Conservation (phyloP, 2,329 filamentous ascomycete genomes). For the Malbranchea zuffiana region DNA sequence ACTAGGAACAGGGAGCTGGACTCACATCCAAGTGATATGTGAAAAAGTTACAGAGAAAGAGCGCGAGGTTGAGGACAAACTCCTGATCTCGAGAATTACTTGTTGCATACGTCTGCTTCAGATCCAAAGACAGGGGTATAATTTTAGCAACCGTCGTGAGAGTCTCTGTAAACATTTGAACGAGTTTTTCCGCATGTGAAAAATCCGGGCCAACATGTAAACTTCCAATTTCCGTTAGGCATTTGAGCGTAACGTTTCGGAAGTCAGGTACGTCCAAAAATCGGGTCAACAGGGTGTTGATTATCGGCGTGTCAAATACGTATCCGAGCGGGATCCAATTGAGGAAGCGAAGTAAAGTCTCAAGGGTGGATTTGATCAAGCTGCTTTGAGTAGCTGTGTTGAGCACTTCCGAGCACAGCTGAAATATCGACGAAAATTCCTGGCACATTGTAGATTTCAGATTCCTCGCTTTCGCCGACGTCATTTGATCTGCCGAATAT, state of each 20-base stretch:
- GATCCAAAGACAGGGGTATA: conserved; percentile 78
- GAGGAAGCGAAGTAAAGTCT: conserved; percentile 89
- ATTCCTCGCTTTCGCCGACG: conserved; percentile 91
- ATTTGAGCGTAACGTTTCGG: conserved; percentile 92
- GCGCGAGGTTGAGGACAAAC: conserved; percentile 90
- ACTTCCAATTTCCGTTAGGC: conserved; percentile 91
- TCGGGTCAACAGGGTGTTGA: conserved; percentile 82
- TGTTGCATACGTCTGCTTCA: conserved; percentile 80
- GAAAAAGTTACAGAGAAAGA: conserved; percentile 97
- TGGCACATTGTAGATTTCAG: conserved; percentile 98
- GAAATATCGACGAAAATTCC: conserved; percentile 97
- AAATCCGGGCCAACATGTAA: conserved; percentile 67
- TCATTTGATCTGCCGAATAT: conserved; percentile 98
- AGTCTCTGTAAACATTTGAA: conserved; percentile 97
- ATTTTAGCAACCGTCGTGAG: conserved; percentile 86
- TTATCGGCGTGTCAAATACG: conserved; percentile 95
- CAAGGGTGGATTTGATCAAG: conserved; percentile 89
- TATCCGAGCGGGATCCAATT: conserved; percentile 99
- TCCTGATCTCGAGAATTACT: conserved; percentile 93
- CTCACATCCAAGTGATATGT: conserved; percentile 74
- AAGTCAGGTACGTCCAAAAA: conserved; percentile 93
- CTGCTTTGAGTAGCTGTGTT: conserved; percentile 79
- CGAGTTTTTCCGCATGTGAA: conserved; percentile 86
- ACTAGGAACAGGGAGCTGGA: conserved; percentile 18
- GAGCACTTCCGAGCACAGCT: conserved; percentile 90